phyloP scores from a whole-genome alignment of 2,329 filamentous ascomycete genomes.

The Xylariales sp. region DNA sequence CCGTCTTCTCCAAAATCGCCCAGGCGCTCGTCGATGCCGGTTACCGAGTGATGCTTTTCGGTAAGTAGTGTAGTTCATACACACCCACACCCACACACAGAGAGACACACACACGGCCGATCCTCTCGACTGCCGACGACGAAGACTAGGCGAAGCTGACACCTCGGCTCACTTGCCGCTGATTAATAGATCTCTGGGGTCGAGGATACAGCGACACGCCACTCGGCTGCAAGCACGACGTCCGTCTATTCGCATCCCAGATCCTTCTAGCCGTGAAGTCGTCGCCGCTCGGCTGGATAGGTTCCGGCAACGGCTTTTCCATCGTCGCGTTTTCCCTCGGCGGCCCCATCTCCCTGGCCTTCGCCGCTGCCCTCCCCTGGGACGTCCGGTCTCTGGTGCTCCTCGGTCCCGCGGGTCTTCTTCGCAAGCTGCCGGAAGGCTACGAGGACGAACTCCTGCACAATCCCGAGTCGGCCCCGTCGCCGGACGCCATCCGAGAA shows the following conservation, averaged over 20 bases:
- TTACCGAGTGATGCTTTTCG: constrained; percentile 49
- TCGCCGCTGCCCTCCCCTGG: constrained; percentile 34
- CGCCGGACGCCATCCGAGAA: constrained; percentile 37
- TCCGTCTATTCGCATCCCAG: constrained; percentile 39
- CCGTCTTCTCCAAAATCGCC: constrained; percentile 45
- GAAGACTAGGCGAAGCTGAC: not conserved
- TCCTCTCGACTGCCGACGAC: not conserved
- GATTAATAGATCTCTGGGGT: constrained; percentile 44
- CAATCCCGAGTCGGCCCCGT: constrained; percentile 38
- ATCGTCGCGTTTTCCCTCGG: constrained; percentile 42
- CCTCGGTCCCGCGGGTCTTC: constrained; percentile 40
- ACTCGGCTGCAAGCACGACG: constrained; percentile 38
- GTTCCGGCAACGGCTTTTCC: constrained; percentile 35
- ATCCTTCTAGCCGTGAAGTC: constrained; percentile 37
- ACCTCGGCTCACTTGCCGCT: not conserved
- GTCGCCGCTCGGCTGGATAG: constrained; percentile 39
- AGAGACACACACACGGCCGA: not conserved
- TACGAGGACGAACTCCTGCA: constrained; percentile 41
- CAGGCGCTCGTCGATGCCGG: constrained; percentile 44
- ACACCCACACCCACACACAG: too few species aligned
- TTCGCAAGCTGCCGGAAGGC: constrained; percentile 39
- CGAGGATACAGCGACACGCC: constrained; percentile 46
- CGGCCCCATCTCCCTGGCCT: constrained; percentile 40
- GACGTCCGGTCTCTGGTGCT: constrained; percentile 38
- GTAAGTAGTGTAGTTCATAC: constrained; percentile 36